Evolutionary conservation across 2,329 filamentous ascomycete genomes (phyloP).

Genomic region (Phialemoniopsis sp.): DNA sequence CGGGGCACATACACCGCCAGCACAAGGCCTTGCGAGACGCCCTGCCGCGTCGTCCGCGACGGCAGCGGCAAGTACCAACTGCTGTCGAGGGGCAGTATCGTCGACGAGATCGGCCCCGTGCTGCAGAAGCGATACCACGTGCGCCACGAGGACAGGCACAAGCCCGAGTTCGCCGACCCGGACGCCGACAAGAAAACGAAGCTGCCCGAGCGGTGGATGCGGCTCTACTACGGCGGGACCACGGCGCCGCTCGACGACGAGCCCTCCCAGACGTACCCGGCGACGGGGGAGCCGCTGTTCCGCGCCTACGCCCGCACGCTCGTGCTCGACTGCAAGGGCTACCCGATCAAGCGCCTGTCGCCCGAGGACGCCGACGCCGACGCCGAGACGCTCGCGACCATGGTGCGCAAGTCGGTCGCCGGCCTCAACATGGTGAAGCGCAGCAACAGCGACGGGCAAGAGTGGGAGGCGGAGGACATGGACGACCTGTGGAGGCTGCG

Average conservation of each 20-base stretch:
- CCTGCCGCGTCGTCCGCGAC: no score
- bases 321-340: slow-evolving; percentile 4
- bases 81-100: background rate
- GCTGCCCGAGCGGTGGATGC: no score
- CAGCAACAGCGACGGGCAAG: no score
- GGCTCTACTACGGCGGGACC: background rate
- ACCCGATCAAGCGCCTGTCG: slow-evolving; percentile 1
- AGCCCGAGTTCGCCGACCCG: no score
- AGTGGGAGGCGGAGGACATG: no score
- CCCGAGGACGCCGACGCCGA: background rate
- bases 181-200: no score
- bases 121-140: background rate
- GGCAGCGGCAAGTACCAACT: background rate
- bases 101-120: slow-evolving; percentile 2
- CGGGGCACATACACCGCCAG: slow-evolving; percentile 7
- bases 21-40: background rate
- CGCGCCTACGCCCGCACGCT: slow-evolving; percentile 7
- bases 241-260: background rate
- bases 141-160: no score
- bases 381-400: no score
- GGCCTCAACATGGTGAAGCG: no score
- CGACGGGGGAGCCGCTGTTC: slow-evolving; percentile 2
- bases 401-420: no score
- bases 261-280: background rate
- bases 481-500: no score